Percentiles rank a stretch among this genome's conserved stretches.
phyloP scores from a whole-genome alignment of 805 yeast genomes.

The Saturnispora gosingensis region DNA sequence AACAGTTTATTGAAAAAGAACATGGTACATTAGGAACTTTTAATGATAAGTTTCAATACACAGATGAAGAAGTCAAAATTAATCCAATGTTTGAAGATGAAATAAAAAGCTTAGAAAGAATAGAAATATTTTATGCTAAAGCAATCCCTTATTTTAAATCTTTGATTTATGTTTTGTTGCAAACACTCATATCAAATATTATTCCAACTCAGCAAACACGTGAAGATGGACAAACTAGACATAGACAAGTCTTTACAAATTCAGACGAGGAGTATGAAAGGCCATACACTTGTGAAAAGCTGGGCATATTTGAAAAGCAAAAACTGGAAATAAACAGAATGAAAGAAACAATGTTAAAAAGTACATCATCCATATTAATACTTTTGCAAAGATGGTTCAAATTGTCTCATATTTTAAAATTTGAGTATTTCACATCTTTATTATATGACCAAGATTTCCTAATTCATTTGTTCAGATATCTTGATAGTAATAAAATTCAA shows the following conservation, averaged over 20 bases:
- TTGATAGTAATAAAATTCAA: constrained; percentile 24
- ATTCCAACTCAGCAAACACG: constrained; percentile 16
- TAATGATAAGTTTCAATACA: constrained; percentile 14
- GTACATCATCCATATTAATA: constrained; percentile 43
- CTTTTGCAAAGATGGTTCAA: constrained; percentile 70
- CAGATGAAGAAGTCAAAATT: constrained; percentile 22
- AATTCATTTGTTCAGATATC: constrained; percentile 27
- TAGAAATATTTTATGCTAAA: constrained; percentile 49
- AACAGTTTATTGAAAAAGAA: constrained; percentile 62
- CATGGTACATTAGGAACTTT: constrained; percentile 24
- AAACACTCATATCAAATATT: constrained; percentile 48
- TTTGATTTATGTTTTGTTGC: constrained; percentile 52
- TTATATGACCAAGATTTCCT: constrained; percentile 65
- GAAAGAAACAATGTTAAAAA: constrained; percentile 56
- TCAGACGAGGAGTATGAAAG: constrained; percentile 6
- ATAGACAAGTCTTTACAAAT: constrained; percentile 7
- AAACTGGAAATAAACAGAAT: constrained; percentile 47
- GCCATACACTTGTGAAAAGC: constrained; percentile 11
- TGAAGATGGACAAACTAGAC: constrained; percentile 19
- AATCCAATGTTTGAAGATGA: constrained; percentile 31
- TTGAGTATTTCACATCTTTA: constrained; percentile 61
- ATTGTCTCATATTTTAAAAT: constrained; percentile 65
- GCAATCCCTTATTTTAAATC: constrained; percentile 52
- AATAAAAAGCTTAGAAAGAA: constrained; percentile 38
- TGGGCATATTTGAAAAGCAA: constrained; percentile 25